These are phyloP conservation scores for Buxus sempervirens DNA, from an alignment of 164 flowering plant genomes.

Conservation along the genomic window DNA sequence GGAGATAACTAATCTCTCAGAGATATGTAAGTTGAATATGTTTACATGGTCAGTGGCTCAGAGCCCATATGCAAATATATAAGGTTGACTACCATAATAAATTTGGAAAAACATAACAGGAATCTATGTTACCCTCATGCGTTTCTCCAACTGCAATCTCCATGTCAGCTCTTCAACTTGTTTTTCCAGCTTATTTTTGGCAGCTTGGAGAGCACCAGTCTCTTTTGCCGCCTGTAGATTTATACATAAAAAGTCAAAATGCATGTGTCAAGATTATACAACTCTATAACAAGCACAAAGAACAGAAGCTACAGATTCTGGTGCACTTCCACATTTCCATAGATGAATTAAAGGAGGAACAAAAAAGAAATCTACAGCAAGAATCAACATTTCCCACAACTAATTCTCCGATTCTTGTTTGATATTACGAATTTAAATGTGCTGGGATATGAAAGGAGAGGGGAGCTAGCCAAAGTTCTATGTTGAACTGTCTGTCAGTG, in stretches of 20 bases:
- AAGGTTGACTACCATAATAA: not conserved
- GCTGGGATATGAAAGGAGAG: no score
- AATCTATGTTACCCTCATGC: constrained; percentile 67
- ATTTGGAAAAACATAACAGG: not conserved
- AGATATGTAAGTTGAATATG: no score
- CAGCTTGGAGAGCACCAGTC: constrained; percentile 98
- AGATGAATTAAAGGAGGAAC: not conserved
- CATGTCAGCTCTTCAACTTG: constrained; percentile 97
- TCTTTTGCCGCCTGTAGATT: constrained; percentile 80
- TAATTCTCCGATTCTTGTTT: no score
- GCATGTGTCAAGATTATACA: not conserved
- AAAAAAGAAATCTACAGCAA: not conserved
- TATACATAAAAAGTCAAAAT: constrained; percentile 1
- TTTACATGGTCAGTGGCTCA: no score
- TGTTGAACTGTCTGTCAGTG: no score
- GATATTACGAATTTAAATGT: no score
- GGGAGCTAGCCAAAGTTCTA: no score
- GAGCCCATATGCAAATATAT: not conserved
- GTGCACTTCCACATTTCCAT: no score
- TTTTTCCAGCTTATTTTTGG: constrained; percentile 94
- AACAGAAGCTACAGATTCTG: not conserved
- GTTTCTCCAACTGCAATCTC: constrained; percentile 88
- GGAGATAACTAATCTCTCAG: no score
- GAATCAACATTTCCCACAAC: no score
- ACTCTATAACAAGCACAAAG: not conserved